Evolutionary conservation across 495 filamentous ascomycete genomes (phyloP), one percentile per base, ranked within the genome.

Genomic region (Talaromyces stipitatus): DNA sequence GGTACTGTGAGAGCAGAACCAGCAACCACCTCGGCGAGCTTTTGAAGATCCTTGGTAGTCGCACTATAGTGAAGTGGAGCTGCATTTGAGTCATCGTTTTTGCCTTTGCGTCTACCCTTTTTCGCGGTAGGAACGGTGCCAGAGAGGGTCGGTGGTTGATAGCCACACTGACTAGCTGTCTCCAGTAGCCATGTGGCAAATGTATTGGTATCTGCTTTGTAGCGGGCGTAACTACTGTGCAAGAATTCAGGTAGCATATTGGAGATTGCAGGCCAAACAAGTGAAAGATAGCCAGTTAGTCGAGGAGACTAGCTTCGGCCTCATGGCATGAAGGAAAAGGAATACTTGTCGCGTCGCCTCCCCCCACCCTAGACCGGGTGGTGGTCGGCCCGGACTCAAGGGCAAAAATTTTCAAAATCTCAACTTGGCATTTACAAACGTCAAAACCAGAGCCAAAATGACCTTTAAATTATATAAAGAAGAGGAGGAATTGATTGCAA

Each of bases 161-260:
- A 65, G 57, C 66, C 64, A 55, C 64, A 65, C 54, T 72, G 61
- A 48, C 64, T 72, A 51, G 77, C 78, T 23, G 70, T 76, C 22
- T 70, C 64, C 2, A 76, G 75, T 32, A 81, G 74, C 78, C 77
- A 81, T 22, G 70, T 68, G 43, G 77, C 77, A 43, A 81, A 70
- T 1, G 58, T 61, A 53, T 76, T 66, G 10, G 75, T 79, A 56
- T 82, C 79, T 28, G 63, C 61, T 60, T 80, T 81, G 60, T 81
- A 82, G 56, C 68, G 69, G 12, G 61, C 62, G 60, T 79, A 80
- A 29, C 63, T 72, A 52, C 69, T 70, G 56, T 69, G 60, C 11
- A 80, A 62, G 46, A 62, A 67, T 58, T 60, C 45, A 29, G 67
- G 67, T 47, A 67, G 43, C 65, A 67, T 66, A n/a, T 33, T 59